Evolutionary conservation across 2,329 filamentous ascomycete species (phyloP), one percentile per base, ranked within the genome.

Genomic region (Exophiala oligosperma): DNA sequence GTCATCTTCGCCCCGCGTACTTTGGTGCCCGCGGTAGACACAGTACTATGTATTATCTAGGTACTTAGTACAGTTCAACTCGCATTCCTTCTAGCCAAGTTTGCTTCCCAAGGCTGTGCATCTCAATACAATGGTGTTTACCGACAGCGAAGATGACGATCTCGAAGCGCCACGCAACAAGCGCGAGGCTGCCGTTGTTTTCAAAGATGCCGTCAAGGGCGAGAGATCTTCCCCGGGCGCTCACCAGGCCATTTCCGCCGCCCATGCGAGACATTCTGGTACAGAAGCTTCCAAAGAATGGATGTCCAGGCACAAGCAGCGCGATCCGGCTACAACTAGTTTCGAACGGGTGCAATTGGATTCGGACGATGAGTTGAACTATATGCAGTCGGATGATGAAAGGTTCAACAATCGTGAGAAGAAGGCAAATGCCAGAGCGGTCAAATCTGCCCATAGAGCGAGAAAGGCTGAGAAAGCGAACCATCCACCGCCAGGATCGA

Each of bases 361-460:
- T 37, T 50, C 52, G 32, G 56, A 59, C 26, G 63, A 57, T 12
- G 60, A 64, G 41, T 37, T 63, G 46, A 59, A 61, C 29, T 60
- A 58, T 17, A 52, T 54, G 55, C 46, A 49, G 17, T 44, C 49
- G 17, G 59, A 63, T 14, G 47, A 61, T 29, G 49, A 46, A 17
- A 51, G 46, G 26, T 46, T 26, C 23, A 46, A 52, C 32, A 54
- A 48, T 21, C 57, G 29, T 37, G 35, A 40, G 23, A 38, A 43
- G n/a, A 40, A 57, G 37, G 41, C 37, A n/a, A 50, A 56, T 17
- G 32, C 29, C 24, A 48, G 24, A 29, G 43, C 57, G 26, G 17
- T 29, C 24, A 49, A 49, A 14, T 40, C 46, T 48, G 35, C 53
- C 79, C 80, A 6, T 90, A 90, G 62, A 75, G 83, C 41, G 79